Evolutionary conservation across 2,329 filamentous ascomycete genomes (phyloP).

Genomic region (Scedosporium aurantiacum): DNA sequence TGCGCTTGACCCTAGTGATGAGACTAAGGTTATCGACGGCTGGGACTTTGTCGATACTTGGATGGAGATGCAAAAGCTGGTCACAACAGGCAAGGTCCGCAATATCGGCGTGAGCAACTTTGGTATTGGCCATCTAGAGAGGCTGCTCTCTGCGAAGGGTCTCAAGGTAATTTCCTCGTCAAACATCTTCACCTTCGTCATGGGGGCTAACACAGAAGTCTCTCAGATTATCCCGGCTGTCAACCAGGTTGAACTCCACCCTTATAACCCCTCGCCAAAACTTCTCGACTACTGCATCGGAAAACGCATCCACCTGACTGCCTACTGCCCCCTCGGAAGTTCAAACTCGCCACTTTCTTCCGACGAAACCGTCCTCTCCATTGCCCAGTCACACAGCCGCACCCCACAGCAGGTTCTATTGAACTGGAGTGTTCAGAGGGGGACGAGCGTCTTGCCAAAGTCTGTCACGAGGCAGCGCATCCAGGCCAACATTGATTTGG

Average conservation of each 20-base stretch:
- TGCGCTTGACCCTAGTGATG: constrained; percentile 48
- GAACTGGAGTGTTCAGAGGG: constrained; percentile 69
- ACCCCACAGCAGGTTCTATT: constrained; percentile 66
- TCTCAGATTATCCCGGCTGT: constrained; percentile 48
- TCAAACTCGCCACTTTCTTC: constrained; percentile 60
- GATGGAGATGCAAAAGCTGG: constrained; percentile 59
- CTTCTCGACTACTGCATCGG: constrained; percentile 59
- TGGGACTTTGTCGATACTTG: constrained; percentile 79
- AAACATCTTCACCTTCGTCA: neutral
- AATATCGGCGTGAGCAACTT: constrained; percentile 86
- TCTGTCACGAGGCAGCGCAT: constrained; percentile 64
- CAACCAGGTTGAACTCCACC: constrained; percentile 76
- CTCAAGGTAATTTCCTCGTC: constrained; percentile 24
- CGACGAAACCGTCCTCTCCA: constrained; percentile 48
- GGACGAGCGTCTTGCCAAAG: constrained; percentile 79
- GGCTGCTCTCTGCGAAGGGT: constrained; percentile 54
- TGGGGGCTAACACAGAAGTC: too few species aligned
- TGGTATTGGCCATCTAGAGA: constrained; percentile 68
- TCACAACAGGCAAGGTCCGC: constrained; percentile 57
- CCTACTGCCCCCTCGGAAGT: constrained; percentile 63
- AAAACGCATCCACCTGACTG: constrained; percentile 65
- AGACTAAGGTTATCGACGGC: constrained; percentile 59
- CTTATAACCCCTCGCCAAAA: constrained; percentile 71
- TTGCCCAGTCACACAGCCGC: constrained; percentile 57
- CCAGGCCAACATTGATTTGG: constrained; percentile 61